Conservation (phyloP, 768 basidiomycete genomes). For the Boletus bicolor region DNA sequence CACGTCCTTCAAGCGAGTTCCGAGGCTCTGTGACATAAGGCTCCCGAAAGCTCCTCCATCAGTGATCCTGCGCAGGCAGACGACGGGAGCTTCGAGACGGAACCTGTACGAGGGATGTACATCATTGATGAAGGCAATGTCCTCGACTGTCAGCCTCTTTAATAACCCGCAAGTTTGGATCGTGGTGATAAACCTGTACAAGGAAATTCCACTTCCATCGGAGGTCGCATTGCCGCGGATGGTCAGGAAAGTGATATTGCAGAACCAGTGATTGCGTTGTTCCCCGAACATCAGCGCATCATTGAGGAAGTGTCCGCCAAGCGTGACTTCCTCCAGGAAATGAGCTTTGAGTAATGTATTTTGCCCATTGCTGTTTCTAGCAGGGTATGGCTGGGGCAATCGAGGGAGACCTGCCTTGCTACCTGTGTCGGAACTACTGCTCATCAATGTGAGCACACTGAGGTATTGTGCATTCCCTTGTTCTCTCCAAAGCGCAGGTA, state of each 20-base stretch:
- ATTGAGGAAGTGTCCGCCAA: not conserved
- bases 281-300: not conserved
- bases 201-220: not conserved
- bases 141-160: constrained; percentile 3
- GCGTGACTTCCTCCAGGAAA: not conserved
- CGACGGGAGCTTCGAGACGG: not conserved
- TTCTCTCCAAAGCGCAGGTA: constrained; percentile 8
- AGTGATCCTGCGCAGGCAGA: constrained; percentile 1
- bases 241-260: constrained; percentile 1
- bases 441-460: not conserved
- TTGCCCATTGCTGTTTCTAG: not conserved
- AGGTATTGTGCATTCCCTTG: not conserved
- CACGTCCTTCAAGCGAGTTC: constrained; percentile 1
- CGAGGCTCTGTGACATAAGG: constrained; percentile 2
- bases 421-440: not conserved
- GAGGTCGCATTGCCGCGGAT: not conserved
- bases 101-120: constrained; percentile 2
- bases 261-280: constrained; percentile 2
- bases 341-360: not conserved
- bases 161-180: not conserved
- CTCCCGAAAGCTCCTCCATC: not conserved
- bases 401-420: not conserved
- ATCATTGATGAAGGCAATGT: constrained; percentile 5
- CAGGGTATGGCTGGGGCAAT: not conserved
- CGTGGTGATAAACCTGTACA: not conserved